Evolutionary conservation across 768 basidiomycete genomes (phyloP).

Genomic region (Lactarius sanguifluus): DNA sequence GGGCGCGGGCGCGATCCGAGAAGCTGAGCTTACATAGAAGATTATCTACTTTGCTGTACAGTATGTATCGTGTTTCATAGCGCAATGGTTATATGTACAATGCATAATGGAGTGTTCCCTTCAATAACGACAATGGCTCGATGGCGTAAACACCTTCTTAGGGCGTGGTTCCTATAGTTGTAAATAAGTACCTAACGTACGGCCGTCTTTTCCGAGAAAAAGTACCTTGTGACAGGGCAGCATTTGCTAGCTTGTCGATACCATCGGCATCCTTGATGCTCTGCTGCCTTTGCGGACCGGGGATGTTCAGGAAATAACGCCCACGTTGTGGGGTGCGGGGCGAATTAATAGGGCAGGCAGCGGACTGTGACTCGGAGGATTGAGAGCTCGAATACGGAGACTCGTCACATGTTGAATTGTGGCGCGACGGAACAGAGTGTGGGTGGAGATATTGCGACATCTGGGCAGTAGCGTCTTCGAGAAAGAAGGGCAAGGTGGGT

Average conservation of each 20-base stretch:
- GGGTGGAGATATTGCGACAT: constrained; percentile 20
- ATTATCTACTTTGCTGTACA: neutral
- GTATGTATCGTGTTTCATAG: neutral
- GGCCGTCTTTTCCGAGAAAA: neutral
- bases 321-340: neutral
- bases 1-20: neutral
- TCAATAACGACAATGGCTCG: neutral
- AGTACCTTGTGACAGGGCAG: constrained; percentile 2
- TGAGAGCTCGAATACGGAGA: constrained; percentile 13
- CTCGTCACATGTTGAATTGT: constrained; percentile 9
- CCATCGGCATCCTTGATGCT: constrained; percentile 22
- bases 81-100: neutral
- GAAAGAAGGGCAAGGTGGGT: neutral
- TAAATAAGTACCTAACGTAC: neutral
- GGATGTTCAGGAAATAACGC: constrained; percentile 14
- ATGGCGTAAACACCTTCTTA: neutral
- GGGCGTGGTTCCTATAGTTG: neutral
- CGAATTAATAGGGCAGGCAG: neutral
- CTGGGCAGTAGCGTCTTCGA: neutral
- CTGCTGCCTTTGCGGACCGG: neutral
- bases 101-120: neutral
- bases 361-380: neutral
- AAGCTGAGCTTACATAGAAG: neutral
- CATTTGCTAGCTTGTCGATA: constrained; percentile 19
- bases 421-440: constrained; percentile 13